Conservation (phyloP, 208 protist genomes). For the Leishmania gerbilli region DNA sequence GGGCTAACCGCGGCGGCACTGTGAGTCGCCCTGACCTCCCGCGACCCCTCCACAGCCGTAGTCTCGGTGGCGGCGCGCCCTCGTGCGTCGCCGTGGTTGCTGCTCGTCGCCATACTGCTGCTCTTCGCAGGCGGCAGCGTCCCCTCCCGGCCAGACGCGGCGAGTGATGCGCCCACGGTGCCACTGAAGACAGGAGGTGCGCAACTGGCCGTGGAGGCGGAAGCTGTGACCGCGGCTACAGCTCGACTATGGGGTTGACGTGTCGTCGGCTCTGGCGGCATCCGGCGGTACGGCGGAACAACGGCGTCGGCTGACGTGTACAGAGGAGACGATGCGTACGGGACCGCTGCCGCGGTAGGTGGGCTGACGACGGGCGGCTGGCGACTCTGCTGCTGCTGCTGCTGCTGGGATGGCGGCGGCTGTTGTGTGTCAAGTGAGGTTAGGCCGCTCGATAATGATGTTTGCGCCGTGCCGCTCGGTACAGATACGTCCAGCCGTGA, state of each 20-base stretch:
- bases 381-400: conserved; percentile 13
- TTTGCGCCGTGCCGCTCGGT: conserved; percentile 9
- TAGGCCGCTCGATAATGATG: conserved; percentile 16
- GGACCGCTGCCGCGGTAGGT: conserved; percentile 15
- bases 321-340: background rate
- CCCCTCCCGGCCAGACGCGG: conserved; percentile 7
- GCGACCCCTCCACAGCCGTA: background rate
- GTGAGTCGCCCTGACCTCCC: background rate
- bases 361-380: conserved; percentile 35
- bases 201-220: background rate
- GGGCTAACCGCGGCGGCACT: background rate
- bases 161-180: background rate
- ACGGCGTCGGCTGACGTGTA: conserved; percentile 27
- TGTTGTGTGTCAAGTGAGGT: conserved; percentile 7
- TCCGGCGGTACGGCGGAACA: conserved; percentile 40
- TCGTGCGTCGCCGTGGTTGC: background rate
- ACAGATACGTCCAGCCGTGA: conserved; percentile 26
- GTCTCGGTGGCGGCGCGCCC: background rate
- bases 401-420: conserved; percentile 3
- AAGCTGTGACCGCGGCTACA: background rate
- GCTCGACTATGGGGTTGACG: conserved; percentile 24
- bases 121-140: conserved; percentile 23
- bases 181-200: background rate
- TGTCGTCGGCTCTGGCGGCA: conserved; percentile 8
- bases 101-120: conserved; percentile 6